Base-by-base conservation (phyloP, 208 protist species). In the Leishmania guyanensis region DNA sequence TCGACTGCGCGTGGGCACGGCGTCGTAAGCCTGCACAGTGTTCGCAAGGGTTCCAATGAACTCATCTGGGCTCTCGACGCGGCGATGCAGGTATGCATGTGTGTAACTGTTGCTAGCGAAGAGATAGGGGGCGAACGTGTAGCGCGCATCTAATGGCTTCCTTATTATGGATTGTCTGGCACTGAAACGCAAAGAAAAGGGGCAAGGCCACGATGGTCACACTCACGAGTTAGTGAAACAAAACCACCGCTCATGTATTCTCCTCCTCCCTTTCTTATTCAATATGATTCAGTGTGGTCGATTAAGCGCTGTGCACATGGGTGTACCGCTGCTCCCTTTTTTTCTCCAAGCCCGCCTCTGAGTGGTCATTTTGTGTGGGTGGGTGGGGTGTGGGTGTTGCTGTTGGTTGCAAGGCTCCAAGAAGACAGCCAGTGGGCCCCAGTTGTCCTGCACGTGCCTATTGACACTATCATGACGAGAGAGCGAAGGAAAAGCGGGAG, bases 11-110 rank as follows among this genome's bases (percentile, higher is more conserved):
- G 78, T 75, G 3, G 88, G 88, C 9, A 86, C 72, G 26, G 80
- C 75, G 84, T 93, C 90, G 85, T 91, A 91, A 8, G 84, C 78
- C 46, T 72, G 69, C 56, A 84, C 85, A 48, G 85, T 90, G 50
- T 56, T 46, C 76, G 87, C 80, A 17, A 93, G 84, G 16, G 82
- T 77, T 46, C 36, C 64, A 3, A 91, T 77, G 79, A 93, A 89
- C 69, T 93, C 90, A 73, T 91, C 88, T 26, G 89, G 81, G 2
- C 85, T 88, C 68, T 89, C 83, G 68, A 89, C 85, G 51, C 83
- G 76, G 17, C 71, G 85, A 56, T 84, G 51, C 22, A 86, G 80
- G 33, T 76, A 83, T 29, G 33, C 65, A 22, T 51, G 51, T 51
- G 75, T 87, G 79, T 81, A 84, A 26, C 86, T 84, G 53, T 82